phyloP scores from a whole-genome alignment of 257 asterid genomes.

The Cynanchum wilfordii region DNA sequence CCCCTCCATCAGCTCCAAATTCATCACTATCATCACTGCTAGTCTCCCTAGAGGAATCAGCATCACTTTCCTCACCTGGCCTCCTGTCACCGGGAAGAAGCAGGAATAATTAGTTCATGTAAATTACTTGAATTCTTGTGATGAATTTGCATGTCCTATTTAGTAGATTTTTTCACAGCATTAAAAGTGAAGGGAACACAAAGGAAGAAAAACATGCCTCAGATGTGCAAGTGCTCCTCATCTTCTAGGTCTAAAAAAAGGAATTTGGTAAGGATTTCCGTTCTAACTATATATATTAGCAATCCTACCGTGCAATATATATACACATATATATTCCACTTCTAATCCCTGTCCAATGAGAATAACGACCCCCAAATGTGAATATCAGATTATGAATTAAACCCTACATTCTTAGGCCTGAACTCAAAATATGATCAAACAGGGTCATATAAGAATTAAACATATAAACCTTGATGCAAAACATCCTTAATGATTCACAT shows the following conservation, averaged over 20 bases:
- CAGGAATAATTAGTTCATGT: neutral
- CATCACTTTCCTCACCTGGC: conserved; percentile 83
- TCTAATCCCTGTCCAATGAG: neutral
- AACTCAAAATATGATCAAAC: neutral
- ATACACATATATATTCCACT: neutral
- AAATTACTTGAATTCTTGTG: neutral
- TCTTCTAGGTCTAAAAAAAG: neutral
- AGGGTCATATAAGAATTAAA: neutral
- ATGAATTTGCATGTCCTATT: neutral
- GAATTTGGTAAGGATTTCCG: neutral
- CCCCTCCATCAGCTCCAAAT: conserved; percentile 41
- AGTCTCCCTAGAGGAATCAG: conserved; percentile 68
- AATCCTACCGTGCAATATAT: neutral
- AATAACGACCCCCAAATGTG: neutral
- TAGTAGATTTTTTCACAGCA: neutral
- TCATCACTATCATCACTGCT: conserved; percentile 71
- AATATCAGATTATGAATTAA: neutral
- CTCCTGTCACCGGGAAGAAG: conserved; percentile 35
- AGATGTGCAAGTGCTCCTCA: neutral
- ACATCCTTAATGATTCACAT: neutral
- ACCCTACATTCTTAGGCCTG: neutral
- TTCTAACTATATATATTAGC: neutral
- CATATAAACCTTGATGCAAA: neutral
- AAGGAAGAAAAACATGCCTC: neutral
- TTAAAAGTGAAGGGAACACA: neutral